Evolutionary conservation across 2,329 filamentous ascomycete genomes (phyloP).

Genomic region (Thermoascus crustaceus): DNA sequence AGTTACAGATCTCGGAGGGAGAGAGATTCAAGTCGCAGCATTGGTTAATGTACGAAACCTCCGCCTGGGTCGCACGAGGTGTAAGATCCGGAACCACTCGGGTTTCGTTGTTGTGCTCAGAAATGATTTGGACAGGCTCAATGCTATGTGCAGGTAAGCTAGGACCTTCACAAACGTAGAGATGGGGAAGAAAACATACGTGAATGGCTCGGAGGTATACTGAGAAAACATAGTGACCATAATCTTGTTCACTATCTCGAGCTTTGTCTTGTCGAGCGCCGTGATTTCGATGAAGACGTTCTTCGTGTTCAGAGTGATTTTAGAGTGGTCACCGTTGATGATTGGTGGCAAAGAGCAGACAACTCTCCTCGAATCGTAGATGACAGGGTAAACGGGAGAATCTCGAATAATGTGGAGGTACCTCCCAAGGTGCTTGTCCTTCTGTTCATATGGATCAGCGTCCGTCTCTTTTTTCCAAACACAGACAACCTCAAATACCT

Average conservation of each 20-base stretch:
- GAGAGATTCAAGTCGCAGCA: conserved; percentile 77
- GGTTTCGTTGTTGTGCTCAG: conserved; percentile 78
- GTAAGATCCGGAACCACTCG: conserved; percentile 72
- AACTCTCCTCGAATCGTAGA: conserved; percentile 77
- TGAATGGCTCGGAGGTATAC: conserved; percentile 82
- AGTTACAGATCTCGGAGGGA: conserved; percentile 64
- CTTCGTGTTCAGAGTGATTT: conserved; percentile 82
- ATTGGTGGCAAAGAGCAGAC: conserved; percentile 95
- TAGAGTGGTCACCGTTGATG: conserved; percentile 95
- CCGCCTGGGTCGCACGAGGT: conserved; percentile 69
- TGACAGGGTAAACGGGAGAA: conserved; percentile 88
- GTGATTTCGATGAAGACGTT: conserved; percentile 98
- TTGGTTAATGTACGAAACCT: conserved; percentile 87
- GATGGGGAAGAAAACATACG: conserved; percentile 34
- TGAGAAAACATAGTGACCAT: conserved; percentile 95
- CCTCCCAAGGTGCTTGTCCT: conserved; percentile 81
- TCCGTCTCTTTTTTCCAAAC: conserved; percentile 7
- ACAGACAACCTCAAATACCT: conserved; percentile 33
- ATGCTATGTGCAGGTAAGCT: conserved; percentile 41
- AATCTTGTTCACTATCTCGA: conserved; percentile 92
- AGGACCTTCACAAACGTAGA: too few species aligned
- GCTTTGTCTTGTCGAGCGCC: conserved; percentile 88
- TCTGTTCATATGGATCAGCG: conserved; percentile 40
- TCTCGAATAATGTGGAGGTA: conserved; percentile 93
- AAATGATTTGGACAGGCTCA: conserved; percentile 87